phyloP scores from a whole-genome alignment of 139 green algal species.

The Monoraphidium neglectum region DNA sequence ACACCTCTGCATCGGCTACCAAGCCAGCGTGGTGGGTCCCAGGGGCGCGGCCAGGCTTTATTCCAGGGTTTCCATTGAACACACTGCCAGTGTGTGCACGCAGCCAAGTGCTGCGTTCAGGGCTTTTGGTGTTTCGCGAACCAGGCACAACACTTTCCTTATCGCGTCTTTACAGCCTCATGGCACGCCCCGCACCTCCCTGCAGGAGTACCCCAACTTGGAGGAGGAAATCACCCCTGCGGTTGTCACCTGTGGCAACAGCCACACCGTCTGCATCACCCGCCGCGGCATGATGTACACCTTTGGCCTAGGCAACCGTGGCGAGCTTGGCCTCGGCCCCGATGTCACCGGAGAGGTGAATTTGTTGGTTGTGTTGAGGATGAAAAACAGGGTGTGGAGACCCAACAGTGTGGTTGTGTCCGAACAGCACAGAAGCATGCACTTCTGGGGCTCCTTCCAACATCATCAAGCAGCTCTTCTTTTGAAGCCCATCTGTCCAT shows the following conservation, averaged over 20 bases:
- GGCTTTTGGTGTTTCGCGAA: background rate
- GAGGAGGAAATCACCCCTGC: conserved; percentile 72
- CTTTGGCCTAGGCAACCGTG: conserved; percentile 16
- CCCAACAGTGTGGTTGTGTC: too few relatives aligned
- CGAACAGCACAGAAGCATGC: background rate
- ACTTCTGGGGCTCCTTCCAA: background rate
- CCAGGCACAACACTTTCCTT: background rate
- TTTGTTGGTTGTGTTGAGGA: conserved; percentile 35
- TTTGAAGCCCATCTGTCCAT: background rate
- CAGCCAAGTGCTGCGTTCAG: background rate
- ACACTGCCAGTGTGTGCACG: too few relatives aligned
- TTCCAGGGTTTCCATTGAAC: too few relatives aligned
- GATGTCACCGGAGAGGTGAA: conserved; percentile 66
- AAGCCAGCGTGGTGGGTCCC: conserved; percentile 32
- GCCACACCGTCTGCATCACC: conserved; percentile 65
- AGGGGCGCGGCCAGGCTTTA: too few relatives aligned
- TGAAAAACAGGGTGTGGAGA: background rate
- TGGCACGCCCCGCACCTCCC: background rate
- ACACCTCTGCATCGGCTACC: conserved; percentile 49
- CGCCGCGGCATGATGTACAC: conserved; percentile 31
- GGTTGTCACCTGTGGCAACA: conserved; percentile 67
- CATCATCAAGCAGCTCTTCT: conserved; percentile 25
- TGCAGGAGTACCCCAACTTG: conserved; percentile 34
- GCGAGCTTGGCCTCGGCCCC: conserved; percentile 74
- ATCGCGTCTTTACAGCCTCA: background rate